A percentile compares a stretch with the other conserved stretches of the same genome.
These are phyloP conservation scores for Nidularia pulvinata DNA, from an alignment of 768 basidiomycete species.

Conservation along the genomic window DNA sequence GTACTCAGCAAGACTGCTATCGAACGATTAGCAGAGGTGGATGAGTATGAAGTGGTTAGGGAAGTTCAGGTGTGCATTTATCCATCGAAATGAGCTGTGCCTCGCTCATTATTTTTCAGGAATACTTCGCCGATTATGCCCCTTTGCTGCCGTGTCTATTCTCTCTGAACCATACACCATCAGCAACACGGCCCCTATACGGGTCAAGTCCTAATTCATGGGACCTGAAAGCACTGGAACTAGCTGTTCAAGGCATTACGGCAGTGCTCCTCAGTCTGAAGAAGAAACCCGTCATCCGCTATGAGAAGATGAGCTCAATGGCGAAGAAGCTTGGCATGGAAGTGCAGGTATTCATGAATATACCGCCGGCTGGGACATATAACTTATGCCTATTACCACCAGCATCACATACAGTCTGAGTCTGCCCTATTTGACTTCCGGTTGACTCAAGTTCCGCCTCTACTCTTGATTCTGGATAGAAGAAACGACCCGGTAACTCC, in stretches of 20 bases:
- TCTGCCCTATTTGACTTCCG: conserved; percentile 91
- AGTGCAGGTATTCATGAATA: conserved; percentile 59
- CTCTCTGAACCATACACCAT: conserved; percentile 80
- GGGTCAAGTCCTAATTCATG: conserved; percentile 73
- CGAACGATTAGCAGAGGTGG: conserved; percentile 90
- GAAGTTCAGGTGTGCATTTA: conserved; percentile 81
- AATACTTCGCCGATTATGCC: conserved; percentile 97
- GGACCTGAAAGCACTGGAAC: conserved; percentile 72
- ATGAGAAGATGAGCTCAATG: conserved; percentile 91
- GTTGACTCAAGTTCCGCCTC: conserved; percentile 82
- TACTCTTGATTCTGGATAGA: conserved; percentile 91
- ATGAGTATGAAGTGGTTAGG: conserved; percentile 94
- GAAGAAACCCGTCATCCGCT: conserved; percentile 94
- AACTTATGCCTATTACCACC: background rate
- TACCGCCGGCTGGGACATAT: background rate
- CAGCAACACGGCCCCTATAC: conserved; percentile 62
- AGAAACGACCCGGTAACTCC: conserved; percentile 98
- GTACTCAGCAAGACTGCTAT: conserved; percentile 87
- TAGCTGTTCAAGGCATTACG: conserved; percentile 78
- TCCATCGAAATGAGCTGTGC: background rate
- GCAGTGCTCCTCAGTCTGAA: conserved; percentile 92
- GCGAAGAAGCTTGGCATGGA: conserved; percentile 89
- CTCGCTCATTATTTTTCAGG: conserved; percentile 42
- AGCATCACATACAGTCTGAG: conserved; percentile 85
- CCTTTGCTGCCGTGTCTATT: conserved; percentile 87